These are phyloP conservation scores for Tritrichomonas foetus DNA, from an alignment of 208 protist species.

Conservation along the genomic window DNA sequence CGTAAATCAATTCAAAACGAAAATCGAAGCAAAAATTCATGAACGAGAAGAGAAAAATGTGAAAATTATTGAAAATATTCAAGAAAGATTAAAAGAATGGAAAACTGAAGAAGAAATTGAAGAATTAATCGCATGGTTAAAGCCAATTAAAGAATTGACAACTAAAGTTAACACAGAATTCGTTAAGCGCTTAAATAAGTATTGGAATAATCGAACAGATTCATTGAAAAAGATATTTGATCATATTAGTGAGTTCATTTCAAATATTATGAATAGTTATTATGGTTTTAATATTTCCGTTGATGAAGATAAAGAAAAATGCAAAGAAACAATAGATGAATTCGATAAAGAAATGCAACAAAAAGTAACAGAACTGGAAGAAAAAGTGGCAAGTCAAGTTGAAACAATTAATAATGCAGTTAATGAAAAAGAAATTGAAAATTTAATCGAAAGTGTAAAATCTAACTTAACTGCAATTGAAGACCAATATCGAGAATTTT, in stretches of 20 bases:
- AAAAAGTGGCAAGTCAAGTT: not conserved
- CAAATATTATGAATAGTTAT: not conserved
- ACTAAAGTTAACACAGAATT: not conserved
- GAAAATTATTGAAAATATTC: not conserved
- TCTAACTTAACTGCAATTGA: not conserved
- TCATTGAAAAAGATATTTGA: not conserved
- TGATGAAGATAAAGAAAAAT: not conserved
- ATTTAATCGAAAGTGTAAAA: not conserved
- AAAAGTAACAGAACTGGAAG: not conserved
- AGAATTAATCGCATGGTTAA: not conserved
- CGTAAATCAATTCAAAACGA: not conserved
- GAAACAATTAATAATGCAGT: not conserved
- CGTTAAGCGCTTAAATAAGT: not conserved
- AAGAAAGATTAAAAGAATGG: not conserved
- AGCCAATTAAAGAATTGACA: not conserved
- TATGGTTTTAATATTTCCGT: not conserved
- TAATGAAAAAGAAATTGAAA: not conserved
- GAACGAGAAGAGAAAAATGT: not conserved
- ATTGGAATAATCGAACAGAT: not conserved
- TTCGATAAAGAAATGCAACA: not conserved
- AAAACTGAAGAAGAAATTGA: not conserved
- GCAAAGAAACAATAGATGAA: not conserved
- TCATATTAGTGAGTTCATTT: not conserved
- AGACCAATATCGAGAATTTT: not conserved
- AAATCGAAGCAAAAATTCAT: not conserved